Evolutionary conservation across 805 yeast genomes (phyloP).

Genomic region (Metschnikowia corniflorae): DNA sequence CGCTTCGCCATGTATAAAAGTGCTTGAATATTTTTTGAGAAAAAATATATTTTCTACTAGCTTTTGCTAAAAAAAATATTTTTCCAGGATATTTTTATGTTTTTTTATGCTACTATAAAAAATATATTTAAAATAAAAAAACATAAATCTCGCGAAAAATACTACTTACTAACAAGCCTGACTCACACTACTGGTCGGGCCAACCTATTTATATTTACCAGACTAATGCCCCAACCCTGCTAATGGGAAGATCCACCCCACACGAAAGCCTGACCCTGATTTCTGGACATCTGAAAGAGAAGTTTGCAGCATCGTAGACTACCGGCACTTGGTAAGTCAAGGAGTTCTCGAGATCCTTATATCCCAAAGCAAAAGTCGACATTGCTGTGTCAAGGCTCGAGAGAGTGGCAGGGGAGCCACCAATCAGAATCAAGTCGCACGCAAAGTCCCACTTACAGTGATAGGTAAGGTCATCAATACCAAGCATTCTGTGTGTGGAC

Average conservation of each 20-base stretch:
- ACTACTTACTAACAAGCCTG: too few relatives aligned
- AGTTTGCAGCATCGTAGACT: slow-evolving; percentile 65
- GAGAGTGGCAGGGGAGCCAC: slow-evolving; percentile 47
- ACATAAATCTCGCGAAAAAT: too few relatives aligned
- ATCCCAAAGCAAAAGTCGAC: slow-evolving; percentile 56
- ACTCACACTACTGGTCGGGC: too few relatives aligned
- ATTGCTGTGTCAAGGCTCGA: slow-evolving; percentile 42
- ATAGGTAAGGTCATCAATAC: slow-evolving; percentile 79
- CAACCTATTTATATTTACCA: too few relatives aligned
- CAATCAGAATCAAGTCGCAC: slow-evolving; percentile 54
- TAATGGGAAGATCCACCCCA: slow-evolving; percentile 30
- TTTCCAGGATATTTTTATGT: too few relatives aligned
- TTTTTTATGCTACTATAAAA: too few relatives aligned
- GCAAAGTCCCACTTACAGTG: slow-evolving; percentile 87
- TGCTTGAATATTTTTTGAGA: too few relatives aligned
- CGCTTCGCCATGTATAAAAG: too few relatives aligned
- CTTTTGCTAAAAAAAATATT: too few relatives aligned
- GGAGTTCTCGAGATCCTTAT: slow-evolving; percentile 72
- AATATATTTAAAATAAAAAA: too few relatives aligned
- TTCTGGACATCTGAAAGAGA: slow-evolving; percentile 52
- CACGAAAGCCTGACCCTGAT: slow-evolving; percentile 41
- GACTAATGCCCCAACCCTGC: too few relatives aligned
- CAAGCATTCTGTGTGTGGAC: slow-evolving; percentile 91
- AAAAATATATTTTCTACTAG: too few relatives aligned
- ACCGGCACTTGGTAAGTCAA: slow-evolving; percentile 53